Conservation (phyloP, 2,329 filamentous ascomycete species). For the Nectriaceae sp. region DNA sequence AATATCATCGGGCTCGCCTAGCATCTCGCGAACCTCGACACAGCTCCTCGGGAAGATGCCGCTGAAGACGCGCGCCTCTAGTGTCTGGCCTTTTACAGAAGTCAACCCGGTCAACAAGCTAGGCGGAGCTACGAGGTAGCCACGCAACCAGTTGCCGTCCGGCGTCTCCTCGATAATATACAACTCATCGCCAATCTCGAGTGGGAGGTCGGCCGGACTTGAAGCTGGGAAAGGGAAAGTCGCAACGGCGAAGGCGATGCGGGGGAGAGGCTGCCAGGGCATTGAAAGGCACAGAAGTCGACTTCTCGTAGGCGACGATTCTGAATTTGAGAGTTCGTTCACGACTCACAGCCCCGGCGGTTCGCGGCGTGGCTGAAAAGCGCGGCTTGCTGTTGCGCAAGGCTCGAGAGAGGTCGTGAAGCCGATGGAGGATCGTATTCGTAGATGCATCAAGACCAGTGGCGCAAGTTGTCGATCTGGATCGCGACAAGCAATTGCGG, state of each 20-base stretch:
- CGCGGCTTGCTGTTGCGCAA: constrained; percentile 22
- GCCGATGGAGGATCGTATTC: constrained; percentile 10
- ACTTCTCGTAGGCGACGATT: constrained; percentile 18
- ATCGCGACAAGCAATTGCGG: constrained; percentile 25
- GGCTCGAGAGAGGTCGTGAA: not conserved
- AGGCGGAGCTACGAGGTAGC: constrained; percentile 92
- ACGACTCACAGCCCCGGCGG: constrained; percentile 14
- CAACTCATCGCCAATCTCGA: constrained; percentile 96
- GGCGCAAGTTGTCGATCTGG: constrained; percentile 24
- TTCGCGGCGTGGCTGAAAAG: constrained; percentile 14
- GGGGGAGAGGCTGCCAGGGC: constrained; percentile 96
- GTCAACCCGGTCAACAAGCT: constrained; percentile 91
- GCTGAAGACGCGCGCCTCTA: constrained; percentile 96
- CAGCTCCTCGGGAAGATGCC: constrained; percentile 95
- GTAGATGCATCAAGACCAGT: constrained; percentile 33
- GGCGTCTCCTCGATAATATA: constrained; percentile 98
- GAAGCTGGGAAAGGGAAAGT: constrained; percentile 90
- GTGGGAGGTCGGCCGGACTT: constrained; percentile 84
- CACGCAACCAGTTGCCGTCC: constrained; percentile 89
- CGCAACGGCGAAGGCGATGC: constrained; percentile 97
- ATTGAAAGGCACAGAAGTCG: constrained; percentile 51
- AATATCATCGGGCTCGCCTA: constrained; percentile 69
- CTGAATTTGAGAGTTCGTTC: constrained; percentile 5
- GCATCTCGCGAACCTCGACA: constrained; percentile 89
- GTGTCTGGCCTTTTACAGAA: constrained; percentile 85